phyloP scores from a whole-genome alignment of 768 basidiomycete genomes.

The Suillus weaverae region DNA sequence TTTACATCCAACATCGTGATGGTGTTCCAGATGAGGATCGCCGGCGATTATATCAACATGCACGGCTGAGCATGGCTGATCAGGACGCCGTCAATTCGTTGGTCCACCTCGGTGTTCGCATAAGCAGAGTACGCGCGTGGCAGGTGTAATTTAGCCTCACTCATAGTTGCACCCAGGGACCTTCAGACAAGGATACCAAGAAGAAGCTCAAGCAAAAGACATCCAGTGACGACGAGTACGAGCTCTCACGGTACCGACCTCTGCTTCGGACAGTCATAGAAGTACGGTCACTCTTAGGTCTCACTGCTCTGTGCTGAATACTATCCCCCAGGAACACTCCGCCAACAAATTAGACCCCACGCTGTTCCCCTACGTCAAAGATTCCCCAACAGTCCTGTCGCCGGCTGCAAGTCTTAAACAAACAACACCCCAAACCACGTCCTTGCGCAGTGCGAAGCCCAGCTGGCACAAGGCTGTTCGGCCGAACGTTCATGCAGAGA shows the following conservation, averaged over 20 bases:
- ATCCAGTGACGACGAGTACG: slow-evolving; percentile 88
- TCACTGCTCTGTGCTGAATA: background rate
- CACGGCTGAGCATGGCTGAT: slow-evolving; percentile 80
- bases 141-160: background rate
- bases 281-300: slow-evolving; percentile 42
- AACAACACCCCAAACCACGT: slow-evolving; percentile 60
- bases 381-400: slow-evolving; percentile 59
- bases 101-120: slow-evolving; percentile 75
- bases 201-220: slow-evolving; percentile 80
- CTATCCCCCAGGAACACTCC: slow-evolving; percentile 68
- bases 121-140: slow-evolving; percentile 64
- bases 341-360: slow-evolving; percentile 72
- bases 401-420: slow-evolving; percentile 47
- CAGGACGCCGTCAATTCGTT: slow-evolving; percentile 94
- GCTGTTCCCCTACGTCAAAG: slow-evolving; percentile 88
- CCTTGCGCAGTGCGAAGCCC: slow-evolving; percentile 86
- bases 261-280: slow-evolving; percentile 78
- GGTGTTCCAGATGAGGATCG: slow-evolving; percentile 99
- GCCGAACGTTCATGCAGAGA: slow-evolving; percentile 48
- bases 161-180: slow-evolving; percentile 44
- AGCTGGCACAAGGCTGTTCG: slow-evolving; percentile 83
- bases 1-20: slow-evolving; percentile 93
- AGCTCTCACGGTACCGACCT: slow-evolving; percentile 92
- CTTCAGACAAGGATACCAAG: slow-evolving; percentile 75
- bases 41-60: slow-evolving; percentile 92